These are phyloP conservation scores for Rhodotorula babjevae DNA, from an alignment of 768 basidiomycete species.

Conservation along the genomic window DNA sequence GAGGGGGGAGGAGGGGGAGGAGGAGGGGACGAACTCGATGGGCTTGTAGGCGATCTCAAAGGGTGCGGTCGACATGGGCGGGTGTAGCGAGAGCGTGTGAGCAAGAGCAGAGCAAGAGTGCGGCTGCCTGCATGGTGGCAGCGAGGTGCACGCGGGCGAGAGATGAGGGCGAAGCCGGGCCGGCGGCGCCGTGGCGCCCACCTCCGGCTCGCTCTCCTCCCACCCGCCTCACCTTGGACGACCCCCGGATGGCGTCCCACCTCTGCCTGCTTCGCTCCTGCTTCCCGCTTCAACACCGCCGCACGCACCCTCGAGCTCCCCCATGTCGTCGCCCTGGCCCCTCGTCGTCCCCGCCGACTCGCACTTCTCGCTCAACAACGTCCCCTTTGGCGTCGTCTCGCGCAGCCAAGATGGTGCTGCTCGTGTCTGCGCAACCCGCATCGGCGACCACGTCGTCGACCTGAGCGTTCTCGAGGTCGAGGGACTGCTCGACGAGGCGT, in stretches of 20 bases:
- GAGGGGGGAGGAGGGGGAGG: background rate
- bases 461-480: slow-evolving; percentile 6
- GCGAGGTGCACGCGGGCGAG: no score
- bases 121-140: no score
- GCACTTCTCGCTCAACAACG: slow-evolving; percentile 37
- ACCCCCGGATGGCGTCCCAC: background rate
- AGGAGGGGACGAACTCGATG: background rate
- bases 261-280: no score
- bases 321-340: background rate
- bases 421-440: slow-evolving; percentile 12
- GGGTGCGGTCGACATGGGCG: background rate
- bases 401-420: background rate
- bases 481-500: slow-evolving; percentile 1
- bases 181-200: no score
- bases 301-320: no score
- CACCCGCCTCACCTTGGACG: no score
- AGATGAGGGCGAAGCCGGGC: no score
- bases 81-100: background rate
- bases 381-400: slow-evolving; percentile 37
- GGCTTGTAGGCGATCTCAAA: slow-evolving; percentile 1
- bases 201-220: no score
- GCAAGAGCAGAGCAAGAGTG: no score
- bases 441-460: slow-evolving; percentile 34
- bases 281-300: no score
- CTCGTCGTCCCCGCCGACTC: slow-evolving; percentile 8